Conservation (phyloP, 177 flowering plant species). For the Vitis hybrid region DNA sequence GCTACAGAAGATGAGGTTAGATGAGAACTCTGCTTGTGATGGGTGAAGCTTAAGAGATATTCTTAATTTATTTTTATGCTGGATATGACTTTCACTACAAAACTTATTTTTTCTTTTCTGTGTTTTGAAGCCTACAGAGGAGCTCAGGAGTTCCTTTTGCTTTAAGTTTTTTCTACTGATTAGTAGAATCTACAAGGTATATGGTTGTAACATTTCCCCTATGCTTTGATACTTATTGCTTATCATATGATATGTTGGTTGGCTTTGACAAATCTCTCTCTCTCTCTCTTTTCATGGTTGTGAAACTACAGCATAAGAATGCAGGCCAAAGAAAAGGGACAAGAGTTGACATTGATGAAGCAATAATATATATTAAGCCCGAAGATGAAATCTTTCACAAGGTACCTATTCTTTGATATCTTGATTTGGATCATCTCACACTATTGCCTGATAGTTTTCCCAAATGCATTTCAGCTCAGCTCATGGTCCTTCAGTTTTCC, state of each 20-base stretch:
- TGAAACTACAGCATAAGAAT: constrained; percentile 41
- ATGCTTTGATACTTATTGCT: neutral
- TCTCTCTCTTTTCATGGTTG: neutral
- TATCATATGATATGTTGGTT: neutral
- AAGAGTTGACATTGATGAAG: constrained; percentile 34
- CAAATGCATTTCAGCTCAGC: constrained; percentile 58
- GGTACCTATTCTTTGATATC: constrained; percentile 34
- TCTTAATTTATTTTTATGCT: constrained; percentile 8
- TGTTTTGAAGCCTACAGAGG: constrained; percentile 66
- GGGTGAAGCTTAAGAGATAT: constrained; percentile 5
- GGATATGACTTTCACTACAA: neutral
- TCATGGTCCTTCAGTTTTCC: constrained; percentile 75
- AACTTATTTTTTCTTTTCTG: constrained; percentile 4
- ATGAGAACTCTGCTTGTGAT: constrained; percentile 11
- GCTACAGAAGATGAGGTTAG: constrained; percentile 96
- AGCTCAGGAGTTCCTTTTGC: constrained; percentile 61
- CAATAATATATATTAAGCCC: constrained; percentile 55
- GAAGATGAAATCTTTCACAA: constrained; percentile 91
- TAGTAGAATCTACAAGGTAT: constrained; percentile 75
- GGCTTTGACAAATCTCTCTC: neutral
- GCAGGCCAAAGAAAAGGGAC: constrained; percentile 29
- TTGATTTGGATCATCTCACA: neutral
- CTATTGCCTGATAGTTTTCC: constrained; percentile 6
- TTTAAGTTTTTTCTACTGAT: constrained; percentile 60
- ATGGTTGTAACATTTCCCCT: neutral